Percentiles rank a stretch among this genome's conserved stretches.
phyloP scores from a whole-genome alignment of 257 asterid species.

The Thymus mandschuricus region DNA sequence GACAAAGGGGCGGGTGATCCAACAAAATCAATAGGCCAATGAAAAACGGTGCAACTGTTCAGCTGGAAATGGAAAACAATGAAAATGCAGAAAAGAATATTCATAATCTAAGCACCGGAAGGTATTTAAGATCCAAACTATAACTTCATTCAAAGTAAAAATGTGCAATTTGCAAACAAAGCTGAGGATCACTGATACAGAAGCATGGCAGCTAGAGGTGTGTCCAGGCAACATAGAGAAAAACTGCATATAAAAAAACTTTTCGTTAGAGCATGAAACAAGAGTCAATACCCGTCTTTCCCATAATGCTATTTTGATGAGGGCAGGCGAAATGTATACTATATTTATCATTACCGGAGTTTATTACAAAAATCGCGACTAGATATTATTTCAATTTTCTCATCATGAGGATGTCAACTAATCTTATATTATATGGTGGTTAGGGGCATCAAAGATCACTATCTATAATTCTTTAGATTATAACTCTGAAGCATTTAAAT shows the following conservation, averaged over 20 bases:
- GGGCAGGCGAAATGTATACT: neutral
- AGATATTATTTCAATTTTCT: slow-evolving; percentile 13
- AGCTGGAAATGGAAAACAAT: slow-evolving; percentile 12
- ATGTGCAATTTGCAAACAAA: slow-evolving; percentile 5
- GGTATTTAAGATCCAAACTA: slow-evolving; percentile 3
- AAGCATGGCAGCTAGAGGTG: slow-evolving; percentile 22
- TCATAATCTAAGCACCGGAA: slow-evolving; percentile 29
- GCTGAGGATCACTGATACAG: slow-evolving; percentile 20
- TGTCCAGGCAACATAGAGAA: slow-evolving; percentile 23
- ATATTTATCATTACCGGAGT: neutral
- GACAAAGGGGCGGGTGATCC: neutral
- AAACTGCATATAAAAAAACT: slow-evolving; percentile 44
- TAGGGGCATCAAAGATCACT: neutral
- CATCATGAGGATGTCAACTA: neutral
- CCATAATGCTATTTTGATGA: neutral
- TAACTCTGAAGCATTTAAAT: neutral
- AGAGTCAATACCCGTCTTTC: neutral
- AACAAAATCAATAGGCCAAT: neutral
- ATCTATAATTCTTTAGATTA: neutral
- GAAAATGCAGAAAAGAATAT: neutral
- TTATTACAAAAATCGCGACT: neutral
- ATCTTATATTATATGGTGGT: no score
- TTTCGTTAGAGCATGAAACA: neutral
- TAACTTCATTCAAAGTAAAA: neutral
- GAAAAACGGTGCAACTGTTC: neutral